Evolutionary conservation across 768 basidiomycete species (phyloP).

Genomic region (Nidularia pulvinata): DNA sequence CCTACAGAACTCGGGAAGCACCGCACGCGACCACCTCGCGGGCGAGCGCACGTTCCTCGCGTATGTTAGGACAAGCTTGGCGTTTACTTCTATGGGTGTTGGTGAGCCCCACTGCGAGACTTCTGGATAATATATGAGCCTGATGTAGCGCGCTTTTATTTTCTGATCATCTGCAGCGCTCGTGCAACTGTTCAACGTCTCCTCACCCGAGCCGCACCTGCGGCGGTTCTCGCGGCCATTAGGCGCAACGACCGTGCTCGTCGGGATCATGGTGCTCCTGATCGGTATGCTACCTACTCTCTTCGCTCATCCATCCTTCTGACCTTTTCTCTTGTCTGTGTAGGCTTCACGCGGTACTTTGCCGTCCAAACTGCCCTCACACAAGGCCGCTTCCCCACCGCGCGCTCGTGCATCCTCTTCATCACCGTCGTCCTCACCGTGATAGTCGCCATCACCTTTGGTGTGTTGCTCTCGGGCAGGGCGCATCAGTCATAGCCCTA

Average conservation of each 20-base stretch:
- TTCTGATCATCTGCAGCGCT: slow-evolving; percentile 22
- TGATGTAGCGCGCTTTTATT: not conserved
- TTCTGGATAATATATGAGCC: not conserved
- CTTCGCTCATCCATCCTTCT: not conserved
- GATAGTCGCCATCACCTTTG: not conserved
- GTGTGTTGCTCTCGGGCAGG: not conserved
- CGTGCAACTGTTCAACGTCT: slow-evolving; percentile 38
- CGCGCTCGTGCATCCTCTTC: slow-evolving; percentile 26
- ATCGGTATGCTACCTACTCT: slow-evolving; percentile 12
- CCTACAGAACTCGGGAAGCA: slow-evolving; percentile 45
- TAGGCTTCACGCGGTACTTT: slow-evolving; percentile 36
- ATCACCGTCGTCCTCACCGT: slow-evolving; percentile 21
- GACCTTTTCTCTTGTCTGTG: not conserved
- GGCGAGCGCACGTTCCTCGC: slow-evolving; percentile 52
- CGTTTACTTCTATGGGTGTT: slow-evolving; percentile 44
- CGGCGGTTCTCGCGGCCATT: slow-evolving; percentile 33
- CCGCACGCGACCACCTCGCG: slow-evolving; percentile 53
- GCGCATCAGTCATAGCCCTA: not conserved
- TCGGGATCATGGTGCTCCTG: slow-evolving; percentile 30
- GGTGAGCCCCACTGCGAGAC: slow-evolving; percentile 9
- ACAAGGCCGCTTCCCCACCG: slow-evolving; percentile 37
- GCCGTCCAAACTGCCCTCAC: slow-evolving; percentile 31
- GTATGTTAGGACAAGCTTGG: slow-evolving; percentile 49
- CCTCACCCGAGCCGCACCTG: not conserved
- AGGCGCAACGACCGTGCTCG: slow-evolving; percentile 33